Conservation (phyloP, 306 rosid genomes). For the Lotus japonicus region DNA sequence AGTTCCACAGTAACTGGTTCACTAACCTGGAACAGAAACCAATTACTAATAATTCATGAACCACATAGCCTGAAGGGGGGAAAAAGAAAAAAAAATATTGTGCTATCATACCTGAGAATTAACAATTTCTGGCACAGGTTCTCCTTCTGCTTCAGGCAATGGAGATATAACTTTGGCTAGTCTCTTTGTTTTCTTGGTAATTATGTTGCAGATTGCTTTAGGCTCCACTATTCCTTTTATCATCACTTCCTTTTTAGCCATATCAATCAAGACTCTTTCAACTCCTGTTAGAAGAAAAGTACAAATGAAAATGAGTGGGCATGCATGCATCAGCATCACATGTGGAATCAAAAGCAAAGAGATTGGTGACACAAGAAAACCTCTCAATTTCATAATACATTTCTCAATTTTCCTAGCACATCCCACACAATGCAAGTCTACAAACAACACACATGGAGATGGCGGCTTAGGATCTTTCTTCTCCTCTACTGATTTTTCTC, state of each 20-base stretch:
- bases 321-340: not conserved
- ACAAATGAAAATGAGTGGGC: not conserved
- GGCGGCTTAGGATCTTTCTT: slow-evolving; percentile 59
- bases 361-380: slow-evolving; percentile 15
- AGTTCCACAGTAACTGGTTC: slow-evolving; percentile 67
- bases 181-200: slow-evolving; percentile 64
- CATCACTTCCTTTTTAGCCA: slow-evolving; percentile 71
- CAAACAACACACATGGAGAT: slow-evolving; percentile 53
- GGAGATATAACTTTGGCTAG: slow-evolving; percentile 62
- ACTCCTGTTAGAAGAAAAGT: slow-evolving; percentile 42
- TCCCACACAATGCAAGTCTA: slow-evolving; percentile 84
- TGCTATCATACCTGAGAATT: slow-evolving; percentile 61
- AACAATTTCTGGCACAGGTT: slow-evolving; percentile 62
- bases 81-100: not conserved
- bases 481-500: slow-evolving; percentile 22
- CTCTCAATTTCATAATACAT: slow-evolving; percentile 59
- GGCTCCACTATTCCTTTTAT: slow-evolving; percentile 85
- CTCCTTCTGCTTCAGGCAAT: slow-evolving; percentile 66
- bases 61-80: not conserved
- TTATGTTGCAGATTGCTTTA: slow-evolving; percentile 53
- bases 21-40: slow-evolving; percentile 48
- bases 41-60: not conserved
- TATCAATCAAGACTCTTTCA: slow-evolving; percentile 58
- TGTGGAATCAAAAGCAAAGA: not conserved
- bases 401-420: slow-evolving; percentile 85